Evolutionary conservation across 1,284 basidiomycete species (phyloP), one percentile per base, ranked within the genome.

Genomic region (Paramarasmius palmivorus): DNA sequence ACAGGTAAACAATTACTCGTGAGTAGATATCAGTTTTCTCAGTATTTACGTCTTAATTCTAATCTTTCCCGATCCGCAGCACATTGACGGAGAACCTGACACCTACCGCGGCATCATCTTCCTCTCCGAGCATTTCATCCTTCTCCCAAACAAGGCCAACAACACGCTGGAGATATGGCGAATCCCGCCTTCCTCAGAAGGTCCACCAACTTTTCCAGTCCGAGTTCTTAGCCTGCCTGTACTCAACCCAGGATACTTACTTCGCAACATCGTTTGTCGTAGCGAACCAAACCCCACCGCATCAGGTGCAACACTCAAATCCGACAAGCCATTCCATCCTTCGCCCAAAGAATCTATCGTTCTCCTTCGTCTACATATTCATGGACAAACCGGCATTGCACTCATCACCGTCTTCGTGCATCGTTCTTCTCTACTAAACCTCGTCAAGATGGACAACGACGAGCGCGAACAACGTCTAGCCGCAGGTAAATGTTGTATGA

Each of bases 241-340:
- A 3, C 64, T 79, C 7, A 52, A 56, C 6, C 51, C 63, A 23
- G 52, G 61, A 38, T 54, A 63, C 48, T 50, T 54, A 3, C 60
- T 74, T 22, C 52, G 66, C n/a, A 63, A 58, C 29, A 68, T 79
- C 41, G 65, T 68, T 3, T 77, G 75, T 54, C 69, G 77, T 3
- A 69, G 68, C 7, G 77, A 79, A 57, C 78, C 78, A 2, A 79
- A 77, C 54, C 77, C 76, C 2, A 57, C 67, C 4, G 67, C 68
- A 17, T 45, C 22, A 3, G 44, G 41, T 45, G 42, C 29, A 46
- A 20, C 50, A 50, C 23, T 53, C 57, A 40, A 52, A 45, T 37
- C 52, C 15, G 22, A 49, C 15, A 46, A 23, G 14, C 65, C 69
- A 0, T 77, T 76, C 61, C 60, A 66, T 47, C 58, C 70, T 19